Conservation (phyloP, 2,329 filamentous ascomycete species). For the Hymenoscyphus fructigenus region DNA sequence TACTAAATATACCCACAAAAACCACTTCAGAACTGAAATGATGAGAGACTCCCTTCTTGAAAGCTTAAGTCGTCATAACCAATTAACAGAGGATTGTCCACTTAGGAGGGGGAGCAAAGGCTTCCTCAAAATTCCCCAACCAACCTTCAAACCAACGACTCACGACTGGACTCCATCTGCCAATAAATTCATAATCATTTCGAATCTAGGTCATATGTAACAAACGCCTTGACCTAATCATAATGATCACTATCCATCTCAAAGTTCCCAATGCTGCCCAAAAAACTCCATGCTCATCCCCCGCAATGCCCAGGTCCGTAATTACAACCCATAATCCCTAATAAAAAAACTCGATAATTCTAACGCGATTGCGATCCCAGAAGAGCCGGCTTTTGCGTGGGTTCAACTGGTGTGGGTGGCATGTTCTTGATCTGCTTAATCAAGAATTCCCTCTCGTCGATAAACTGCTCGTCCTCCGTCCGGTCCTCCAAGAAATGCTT, state of each 20-base stretch:
- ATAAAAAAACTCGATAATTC: background rate
- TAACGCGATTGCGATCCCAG: slow-evolving; percentile 33
- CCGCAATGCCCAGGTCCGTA: slow-evolving; percentile 22
- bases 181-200: background rate
- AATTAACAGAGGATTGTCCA: background rate
- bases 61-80: no score
- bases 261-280: slow-evolving; percentile 23
- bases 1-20: background rate
- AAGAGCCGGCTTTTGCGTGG: slow-evolving; percentile 38
- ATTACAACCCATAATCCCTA: slow-evolving; percentile 16
- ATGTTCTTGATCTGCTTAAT: slow-evolving; percentile 86
- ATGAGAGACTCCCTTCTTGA: background rate
- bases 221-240: slow-evolving; percentile 24
- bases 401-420: slow-evolving; percentile 55
- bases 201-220: slow-evolving; percentile 1
- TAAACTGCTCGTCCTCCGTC: slow-evolving; percentile 97
- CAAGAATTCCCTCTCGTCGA: slow-evolving; percentile 94
- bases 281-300: slow-evolving; percentile 30
- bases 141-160: background rate
- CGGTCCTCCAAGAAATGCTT: slow-evolving; percentile 91
- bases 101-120: no score
- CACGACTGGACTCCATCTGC: background rate
- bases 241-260: slow-evolving; percentile 24
- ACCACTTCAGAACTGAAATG: background rate
- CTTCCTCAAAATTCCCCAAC: background rate